Evolutionary conservation across 352 stramenopile species (phyloP).

Genomic region (Peronosclerospora sorghi): DNA sequence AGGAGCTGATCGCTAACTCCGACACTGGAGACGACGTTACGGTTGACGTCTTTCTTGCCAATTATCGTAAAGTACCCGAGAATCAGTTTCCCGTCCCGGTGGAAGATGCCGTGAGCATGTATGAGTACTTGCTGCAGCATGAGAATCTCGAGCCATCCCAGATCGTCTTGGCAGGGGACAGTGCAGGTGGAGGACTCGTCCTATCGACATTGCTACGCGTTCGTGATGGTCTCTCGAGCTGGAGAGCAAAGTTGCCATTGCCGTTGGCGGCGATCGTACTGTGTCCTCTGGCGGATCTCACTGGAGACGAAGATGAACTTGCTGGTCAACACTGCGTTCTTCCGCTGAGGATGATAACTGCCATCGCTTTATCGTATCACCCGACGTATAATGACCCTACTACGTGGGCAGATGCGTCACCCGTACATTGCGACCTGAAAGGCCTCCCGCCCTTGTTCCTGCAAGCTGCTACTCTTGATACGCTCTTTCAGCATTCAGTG

Average conservation of each 20-base stretch:
- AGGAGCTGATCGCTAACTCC: slow-evolving; percentile 7
- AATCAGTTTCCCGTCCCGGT: slow-evolving; percentile 28
- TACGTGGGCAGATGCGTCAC: slow-evolving; percentile 28
- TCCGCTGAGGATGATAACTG: slow-evolving; percentile 16
- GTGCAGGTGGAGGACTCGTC: slow-evolving; percentile 27
- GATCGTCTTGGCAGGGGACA: slow-evolving; percentile 31
- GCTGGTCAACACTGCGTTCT: slow-evolving; percentile 20
- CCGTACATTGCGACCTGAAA: slow-evolving; percentile 39
- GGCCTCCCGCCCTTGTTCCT: slow-evolving; percentile 34
- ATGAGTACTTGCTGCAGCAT: slow-evolving; percentile 28
- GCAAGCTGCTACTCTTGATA: slow-evolving; percentile 30
- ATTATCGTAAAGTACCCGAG: slow-evolving; percentile 39
- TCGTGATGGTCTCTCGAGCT: slow-evolving; percentile 5
- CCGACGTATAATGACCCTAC: slow-evolving; percentile 6
- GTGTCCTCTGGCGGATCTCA: slow-evolving; percentile 36
- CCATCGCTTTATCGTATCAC: slow-evolving; percentile 12
- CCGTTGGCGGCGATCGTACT: slow-evolving; percentile 25
- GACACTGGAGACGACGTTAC: slow-evolving; percentile 3
- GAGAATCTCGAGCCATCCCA: slow-evolving; percentile 16
- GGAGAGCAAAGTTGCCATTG: slow-evolving; percentile 4
- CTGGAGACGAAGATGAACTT: slow-evolving; percentile 6
- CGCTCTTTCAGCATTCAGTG: slow-evolving; percentile 26
- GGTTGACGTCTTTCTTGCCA: slow-evolving; percentile 32
- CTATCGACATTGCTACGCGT: slow-evolving; percentile 33
- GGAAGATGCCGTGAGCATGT: slow-evolving; percentile 27